phyloP scores from a whole-genome alignment of 2,329 filamentous ascomycete genomes.

The Trichoderma oligosporum region DNA sequence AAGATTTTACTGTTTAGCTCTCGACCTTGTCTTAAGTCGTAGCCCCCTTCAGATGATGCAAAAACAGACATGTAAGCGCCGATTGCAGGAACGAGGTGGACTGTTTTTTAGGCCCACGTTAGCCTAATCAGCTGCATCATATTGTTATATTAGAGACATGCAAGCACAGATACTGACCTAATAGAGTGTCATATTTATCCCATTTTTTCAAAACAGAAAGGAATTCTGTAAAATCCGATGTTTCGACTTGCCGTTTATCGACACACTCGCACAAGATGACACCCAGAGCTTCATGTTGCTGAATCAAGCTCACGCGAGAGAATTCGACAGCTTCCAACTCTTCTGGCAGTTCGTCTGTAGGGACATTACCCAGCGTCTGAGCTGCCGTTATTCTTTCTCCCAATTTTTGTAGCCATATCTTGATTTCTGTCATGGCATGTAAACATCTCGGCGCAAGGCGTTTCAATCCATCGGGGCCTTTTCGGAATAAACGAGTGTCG shows the following conservation, averaged over 20 bases:
- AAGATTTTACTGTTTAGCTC: slow-evolving; percentile 67
- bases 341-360: slow-evolving; percentile 51
- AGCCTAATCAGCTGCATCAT: neutral
- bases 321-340: slow-evolving; percentile 75
- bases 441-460: slow-evolving; percentile 73
- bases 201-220: slow-evolving; percentile 63
- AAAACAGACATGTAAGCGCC: slow-evolving; percentile 74
- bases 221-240: slow-evolving; percentile 70
- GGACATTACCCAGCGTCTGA: slow-evolving; percentile 66
- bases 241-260: slow-evolving; percentile 66
- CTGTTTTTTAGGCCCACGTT: slow-evolving; percentile 29
- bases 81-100: slow-evolving; percentile 80
- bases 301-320: slow-evolving; percentile 72
- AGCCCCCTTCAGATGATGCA: slow-evolving; percentile 70
- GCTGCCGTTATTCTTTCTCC: slow-evolving; percentile 72
- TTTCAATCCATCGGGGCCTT: slow-evolving; percentile 42
- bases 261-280: slow-evolving; percentile 77
- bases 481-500: slow-evolving; percentile 33
- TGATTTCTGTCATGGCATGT: slow-evolving; percentile 70
- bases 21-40: slow-evolving; percentile 64
- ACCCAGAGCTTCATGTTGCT: slow-evolving; percentile 85
- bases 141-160: neutral
- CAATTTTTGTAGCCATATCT: slow-evolving; percentile 70
- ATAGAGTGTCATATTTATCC: slow-evolving; percentile 69
- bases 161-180: slow-evolving; percentile 39